phyloP scores from a whole-genome alignment of 2,329 filamentous ascomycete species.

The Pseudopyrenochaeta lycopersici region DNA sequence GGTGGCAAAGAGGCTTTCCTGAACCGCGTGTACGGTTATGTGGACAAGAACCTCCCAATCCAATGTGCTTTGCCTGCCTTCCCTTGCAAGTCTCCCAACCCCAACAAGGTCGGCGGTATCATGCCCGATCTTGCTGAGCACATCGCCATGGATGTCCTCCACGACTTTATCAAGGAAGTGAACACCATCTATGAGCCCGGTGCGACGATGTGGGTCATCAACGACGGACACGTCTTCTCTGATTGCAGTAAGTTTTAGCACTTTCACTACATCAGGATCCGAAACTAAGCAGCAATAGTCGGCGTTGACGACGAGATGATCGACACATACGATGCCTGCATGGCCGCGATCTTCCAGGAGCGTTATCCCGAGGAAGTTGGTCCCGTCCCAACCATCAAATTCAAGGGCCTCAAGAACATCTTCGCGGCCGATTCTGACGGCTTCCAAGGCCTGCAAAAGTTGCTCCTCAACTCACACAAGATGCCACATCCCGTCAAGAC shows the following conservation, averaged over 20 bases:
- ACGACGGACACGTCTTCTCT: slow-evolving; percentile 54
- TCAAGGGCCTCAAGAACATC: slow-evolving; percentile 41
- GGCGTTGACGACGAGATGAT: slow-evolving; percentile 57
- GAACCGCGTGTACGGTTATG: slow-evolving; percentile 36
- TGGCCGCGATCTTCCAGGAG: slow-evolving; percentile 51
- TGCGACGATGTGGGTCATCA: slow-evolving; percentile 54
- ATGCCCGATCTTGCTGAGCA: slow-evolving; percentile 56
- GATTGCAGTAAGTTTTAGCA: slow-evolving; percentile 49
- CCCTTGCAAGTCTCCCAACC: slow-evolving; percentile 69
- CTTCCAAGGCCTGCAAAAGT: slow-evolving; percentile 30
- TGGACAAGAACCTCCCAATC: slow-evolving; percentile 36
- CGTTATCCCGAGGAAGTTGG: slow-evolving; percentile 27
- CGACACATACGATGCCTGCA: slow-evolving; percentile 49
- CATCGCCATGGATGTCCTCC: slow-evolving; percentile 52
- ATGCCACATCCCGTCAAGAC: slow-evolving; percentile 43
- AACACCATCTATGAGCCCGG: slow-evolving; percentile 52
- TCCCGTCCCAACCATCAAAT: slow-evolving; percentile 34
- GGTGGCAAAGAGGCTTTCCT: slow-evolving; percentile 34
- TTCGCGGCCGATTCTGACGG: slow-evolving; percentile 35
- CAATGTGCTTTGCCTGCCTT: slow-evolving; percentile 62
- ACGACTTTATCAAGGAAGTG: slow-evolving; percentile 53
- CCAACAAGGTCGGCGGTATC: slow-evolving; percentile 62
- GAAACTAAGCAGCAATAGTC: slow-evolving; percentile 31
- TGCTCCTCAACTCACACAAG: slow-evolving; percentile 26
- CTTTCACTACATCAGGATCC: background rate